These are phyloP conservation scores for Amphicarpaea edgeworthii DNA, from an alignment of 306 rosid species.

Conservation along the genomic window DNA sequence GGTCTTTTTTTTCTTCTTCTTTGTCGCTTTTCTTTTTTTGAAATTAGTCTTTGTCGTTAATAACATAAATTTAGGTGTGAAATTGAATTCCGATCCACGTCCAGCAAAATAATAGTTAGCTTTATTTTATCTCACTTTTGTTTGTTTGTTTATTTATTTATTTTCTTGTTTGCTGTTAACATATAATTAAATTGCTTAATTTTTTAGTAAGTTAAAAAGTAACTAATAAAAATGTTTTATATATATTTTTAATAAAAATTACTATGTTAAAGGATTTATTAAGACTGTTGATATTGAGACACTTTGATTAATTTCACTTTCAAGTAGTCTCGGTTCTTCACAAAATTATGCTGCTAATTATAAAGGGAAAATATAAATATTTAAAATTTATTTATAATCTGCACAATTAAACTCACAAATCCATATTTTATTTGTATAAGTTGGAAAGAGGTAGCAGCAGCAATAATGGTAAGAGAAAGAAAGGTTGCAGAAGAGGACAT, in stretches of 20 bases:
- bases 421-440: conserved; percentile 13
- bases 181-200: background rate
- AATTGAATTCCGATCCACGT: background rate
- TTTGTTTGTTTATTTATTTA: background rate
- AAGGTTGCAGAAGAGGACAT: conserved; percentile 62
- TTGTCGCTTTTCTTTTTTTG: too few species aligned
- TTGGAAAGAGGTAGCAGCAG: conserved; percentile 47
- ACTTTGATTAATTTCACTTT: too few species aligned
- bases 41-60: background rate
- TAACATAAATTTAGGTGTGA: background rate
- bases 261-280: too few species aligned
- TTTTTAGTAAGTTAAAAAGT: background rate
- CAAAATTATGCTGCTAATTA: too few species aligned
- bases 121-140: background rate
- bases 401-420: too few species aligned
- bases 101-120: background rate
- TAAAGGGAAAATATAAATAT: too few species aligned
- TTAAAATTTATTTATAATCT: too few species aligned
- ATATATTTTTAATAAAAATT: too few species aligned
- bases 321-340: too few species aligned
- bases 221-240: too few species aligned
- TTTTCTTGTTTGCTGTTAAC: background rate
- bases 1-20: background rate
- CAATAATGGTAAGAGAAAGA: conserved; percentile 36
- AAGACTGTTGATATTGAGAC: too few species aligned